Base-by-base conservation (phyloP, 192 early-diverging fungal genomes). In the Rhizophagus clarus region DNA sequence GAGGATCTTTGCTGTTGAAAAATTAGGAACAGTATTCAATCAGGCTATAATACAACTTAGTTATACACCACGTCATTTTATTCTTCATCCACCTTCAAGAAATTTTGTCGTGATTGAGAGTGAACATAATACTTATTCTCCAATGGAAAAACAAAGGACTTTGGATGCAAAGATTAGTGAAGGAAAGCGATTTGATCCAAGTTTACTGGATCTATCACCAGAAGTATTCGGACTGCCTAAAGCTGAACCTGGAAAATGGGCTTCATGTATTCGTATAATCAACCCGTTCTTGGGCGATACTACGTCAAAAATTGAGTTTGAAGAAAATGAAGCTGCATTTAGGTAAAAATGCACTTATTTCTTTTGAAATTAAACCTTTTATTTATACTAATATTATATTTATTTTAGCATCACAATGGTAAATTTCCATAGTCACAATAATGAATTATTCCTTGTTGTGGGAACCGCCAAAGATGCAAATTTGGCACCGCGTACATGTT, bases 41-140 rank as follows among this genome's bases (percentile, higher is more conserved):
- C 94, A 96, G 75, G 91, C 90, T 1, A 74, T 92, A 0, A 88
- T 98, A 24, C 95, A 95, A 40, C 88, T 99, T 51, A 90, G 88
- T 15, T 95, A 93, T 67, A 99, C 98, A 0, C 98, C 98, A 7
- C 90, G 97, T 71, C 88, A 90, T 10, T 93, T 98, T 81, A 86
- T 90, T 8, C 87, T 93, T 74, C 90, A 97, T 79, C 88, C 86
- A 20, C 82, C 84, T n/a, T 90, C 92, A 42, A 93, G 92, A 66
- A 90, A 92, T 68, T 97, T 99, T 88, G 93, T 95, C 1, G 83
- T 98, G 64, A 90, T 96, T 79, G 98, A 99, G 84, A 84, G 92
- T 24, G 97, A 99, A 24, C 92, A 96, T 82, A 85, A 88, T 61
- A 93, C 92, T 0, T 93, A 84, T 72, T 94, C 92, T 64, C 87